Conservation (phyloP, 768 basidiomycete species). For the Glaciozyma martinii region DNA sequence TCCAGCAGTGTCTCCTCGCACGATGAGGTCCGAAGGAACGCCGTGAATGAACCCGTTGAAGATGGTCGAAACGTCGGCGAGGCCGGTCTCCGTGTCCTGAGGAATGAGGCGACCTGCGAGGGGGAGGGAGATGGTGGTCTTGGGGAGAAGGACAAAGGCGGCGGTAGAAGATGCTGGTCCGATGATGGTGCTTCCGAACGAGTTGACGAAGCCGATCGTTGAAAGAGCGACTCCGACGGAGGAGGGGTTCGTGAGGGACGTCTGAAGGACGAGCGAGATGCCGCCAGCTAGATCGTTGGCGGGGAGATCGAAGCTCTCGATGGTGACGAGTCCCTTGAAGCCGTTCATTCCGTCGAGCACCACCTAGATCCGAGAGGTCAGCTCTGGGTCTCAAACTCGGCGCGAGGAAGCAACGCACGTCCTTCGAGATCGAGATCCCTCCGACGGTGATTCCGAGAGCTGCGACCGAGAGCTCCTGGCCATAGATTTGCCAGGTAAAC, state of each 20-base stretch:
- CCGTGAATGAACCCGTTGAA: slow-evolving; percentile 58
- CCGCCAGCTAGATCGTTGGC: slow-evolving; percentile 62
- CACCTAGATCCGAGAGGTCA: slow-evolving; percentile 37
- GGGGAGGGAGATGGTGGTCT: slow-evolving; percentile 48
- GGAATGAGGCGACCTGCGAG: slow-evolving; percentile 59
- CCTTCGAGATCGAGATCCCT: slow-evolving; percentile 51
- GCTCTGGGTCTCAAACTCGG: neutral
- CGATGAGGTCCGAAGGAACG: slow-evolving; percentile 6
- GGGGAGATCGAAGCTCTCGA: slow-evolving; percentile 62
- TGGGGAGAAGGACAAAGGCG: slow-evolving; percentile 51
- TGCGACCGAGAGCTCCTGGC: slow-evolving; percentile 55
- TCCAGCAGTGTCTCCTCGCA: slow-evolving; percentile 39
- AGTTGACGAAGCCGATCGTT: slow-evolving; percentile 56
- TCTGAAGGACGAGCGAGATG: slow-evolving; percentile 57
- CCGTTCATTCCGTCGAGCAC: slow-evolving; percentile 64
- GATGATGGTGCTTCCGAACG: slow-evolving; percentile 46
- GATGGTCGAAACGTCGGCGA: slow-evolving; percentile 53
- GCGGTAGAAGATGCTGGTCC: slow-evolving; percentile 52
- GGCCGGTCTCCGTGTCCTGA: slow-evolving; percentile 43
- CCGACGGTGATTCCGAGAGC: slow-evolving; percentile 46
- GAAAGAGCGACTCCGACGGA: slow-evolving; percentile 63
- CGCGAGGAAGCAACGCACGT: slow-evolving; percentile 7
- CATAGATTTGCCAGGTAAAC: slow-evolving; percentile 62
- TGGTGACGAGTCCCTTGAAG: slow-evolving; percentile 54
- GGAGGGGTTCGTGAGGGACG: slow-evolving; percentile 59